These are phyloP conservation scores for Cyclostephanos tholiformis DNA, from an alignment of 108 stramenopile genomes.

Conservation along the genomic window DNA sequence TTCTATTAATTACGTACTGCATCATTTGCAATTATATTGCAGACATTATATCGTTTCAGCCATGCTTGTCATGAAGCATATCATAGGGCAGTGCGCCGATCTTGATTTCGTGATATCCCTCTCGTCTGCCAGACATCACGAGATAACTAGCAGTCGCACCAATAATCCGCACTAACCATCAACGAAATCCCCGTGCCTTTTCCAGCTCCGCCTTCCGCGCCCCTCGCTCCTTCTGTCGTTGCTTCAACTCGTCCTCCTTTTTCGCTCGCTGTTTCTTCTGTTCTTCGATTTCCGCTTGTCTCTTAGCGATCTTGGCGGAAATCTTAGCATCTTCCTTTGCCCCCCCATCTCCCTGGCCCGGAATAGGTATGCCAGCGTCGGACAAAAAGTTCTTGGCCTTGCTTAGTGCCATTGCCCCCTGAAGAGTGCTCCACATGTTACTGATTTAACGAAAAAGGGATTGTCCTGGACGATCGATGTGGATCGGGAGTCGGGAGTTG, in stretches of 20 bases:
- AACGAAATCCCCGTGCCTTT: conserved; percentile 29
- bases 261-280: background rate
- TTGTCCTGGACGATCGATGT: no score
- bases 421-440: conserved; percentile 15
- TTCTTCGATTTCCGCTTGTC: conserved; percentile 12
- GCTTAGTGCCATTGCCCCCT: conserved; percentile 19
- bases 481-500: no score
- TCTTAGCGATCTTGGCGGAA: conserved; percentile 21
- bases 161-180: background rate
- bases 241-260: conserved; percentile 12
- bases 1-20: background rate
- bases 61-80: background rate
- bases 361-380: conserved; percentile 17
- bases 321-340: conserved; percentile 23
- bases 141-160: no score
- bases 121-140: background rate
- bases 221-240: conserved; percentile 12
- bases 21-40: background rate
- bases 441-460: no score
- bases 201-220: conserved; percentile 20
- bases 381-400: conserved; percentile 25
- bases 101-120: background rate
- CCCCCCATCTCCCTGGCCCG: background rate
- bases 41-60: background rate
- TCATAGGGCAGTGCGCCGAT: background rate